phyloP scores from a whole-genome alignment of 768 basidiomycete species.

The Phaeotremella skinneri region DNA sequence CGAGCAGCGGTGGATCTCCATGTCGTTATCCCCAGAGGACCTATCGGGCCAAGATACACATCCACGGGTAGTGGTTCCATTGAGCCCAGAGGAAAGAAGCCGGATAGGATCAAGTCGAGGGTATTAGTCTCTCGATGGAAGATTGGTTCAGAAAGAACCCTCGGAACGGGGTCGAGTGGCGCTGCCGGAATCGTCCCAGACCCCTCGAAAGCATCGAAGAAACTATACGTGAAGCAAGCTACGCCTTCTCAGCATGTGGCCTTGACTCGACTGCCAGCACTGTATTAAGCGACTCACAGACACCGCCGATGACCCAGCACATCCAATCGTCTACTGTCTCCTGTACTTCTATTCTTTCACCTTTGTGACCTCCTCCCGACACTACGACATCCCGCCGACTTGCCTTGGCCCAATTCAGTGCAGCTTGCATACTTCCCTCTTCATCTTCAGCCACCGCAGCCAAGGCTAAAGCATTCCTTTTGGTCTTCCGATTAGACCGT shows the following conservation, averaged over 20 bases:
- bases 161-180: conserved; percentile 87
- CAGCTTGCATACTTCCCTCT: conserved; percentile 21
- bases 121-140: conserved; percentile 70
- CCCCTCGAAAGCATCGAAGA: conserved; percentile 71
- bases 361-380: conserved; percentile 1
- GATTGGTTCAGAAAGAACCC: conserved; percentile 72
- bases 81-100: conserved; percentile 66
- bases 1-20: conserved; percentile 60
- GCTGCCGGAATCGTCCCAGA: conserved; percentile 56
- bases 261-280: not conserved
- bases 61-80: conserved; percentile 68
- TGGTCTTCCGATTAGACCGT: conserved; percentile 18
- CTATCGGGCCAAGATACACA: conserved; percentile 84
- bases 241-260: not conserved
- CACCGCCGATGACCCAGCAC: conserved; percentile 94
- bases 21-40: conserved; percentile 73
- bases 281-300: conserved; percentile 59
- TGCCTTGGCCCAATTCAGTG: conserved; percentile 31
- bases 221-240: conserved; percentile 68
- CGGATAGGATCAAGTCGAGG: conserved; percentile 78
- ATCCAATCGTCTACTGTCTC: conserved; percentile 94
- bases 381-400: conserved; percentile 9
- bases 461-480: conserved; percentile 35
- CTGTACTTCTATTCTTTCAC: conserved; percentile 47
- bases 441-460: conserved; percentile 36